Conservation (phyloP, 768 basidiomycete genomes). For the Amanita inopinata region DNA sequence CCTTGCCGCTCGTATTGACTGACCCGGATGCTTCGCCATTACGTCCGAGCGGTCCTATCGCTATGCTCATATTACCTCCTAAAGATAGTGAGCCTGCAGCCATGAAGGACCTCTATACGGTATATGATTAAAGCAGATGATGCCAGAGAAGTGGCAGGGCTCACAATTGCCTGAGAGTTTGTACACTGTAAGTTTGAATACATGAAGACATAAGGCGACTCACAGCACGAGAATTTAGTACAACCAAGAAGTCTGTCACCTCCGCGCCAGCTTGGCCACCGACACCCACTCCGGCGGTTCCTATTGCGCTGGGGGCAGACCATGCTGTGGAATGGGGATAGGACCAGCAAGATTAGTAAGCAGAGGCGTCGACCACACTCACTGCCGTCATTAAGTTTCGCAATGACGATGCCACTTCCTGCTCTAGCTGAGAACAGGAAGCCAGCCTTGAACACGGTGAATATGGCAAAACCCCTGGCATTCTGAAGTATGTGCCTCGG, state of each 20-base stretch:
- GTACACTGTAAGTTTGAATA: slow-evolving; percentile 8
- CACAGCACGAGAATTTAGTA: slow-evolving; percentile 76
- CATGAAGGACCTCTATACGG: slow-evolving; percentile 75
- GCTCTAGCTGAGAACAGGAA: slow-evolving; percentile 70
- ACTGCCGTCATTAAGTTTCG: slow-evolving; percentile 74
- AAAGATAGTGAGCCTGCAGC: slow-evolving; percentile 83
- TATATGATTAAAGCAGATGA: slow-evolving; percentile 1
- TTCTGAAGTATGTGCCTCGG: slow-evolving; percentile 40
- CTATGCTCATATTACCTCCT: slow-evolving; percentile 84
- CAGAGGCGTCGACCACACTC: slow-evolving; percentile 25
- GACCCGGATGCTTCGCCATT: slow-evolving; percentile 90
- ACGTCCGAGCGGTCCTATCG: slow-evolving; percentile 86
- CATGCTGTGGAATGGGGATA: slow-evolving; percentile 42
- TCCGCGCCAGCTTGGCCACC: slow-evolving; percentile 80
- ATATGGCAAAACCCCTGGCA: slow-evolving; percentile 78
- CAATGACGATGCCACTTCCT: slow-evolving; percentile 84
- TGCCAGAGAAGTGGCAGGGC: slow-evolving; percentile 15
- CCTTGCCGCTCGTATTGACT: slow-evolving; percentile 72
- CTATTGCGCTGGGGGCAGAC: slow-evolving; percentile 94
- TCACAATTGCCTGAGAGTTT: slow-evolving; percentile 48
- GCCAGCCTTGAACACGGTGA: slow-evolving; percentile 77
- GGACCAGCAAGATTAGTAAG: slow-evolving; percentile 3
- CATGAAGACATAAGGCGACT: slow-evolving; percentile 18
- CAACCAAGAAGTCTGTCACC: slow-evolving; percentile 85
- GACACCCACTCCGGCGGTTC: slow-evolving; percentile 82